Evolutionary conservation across 768 basidiomycete genomes (phyloP).

Genomic region (Phaffia tasmanica): DNA sequence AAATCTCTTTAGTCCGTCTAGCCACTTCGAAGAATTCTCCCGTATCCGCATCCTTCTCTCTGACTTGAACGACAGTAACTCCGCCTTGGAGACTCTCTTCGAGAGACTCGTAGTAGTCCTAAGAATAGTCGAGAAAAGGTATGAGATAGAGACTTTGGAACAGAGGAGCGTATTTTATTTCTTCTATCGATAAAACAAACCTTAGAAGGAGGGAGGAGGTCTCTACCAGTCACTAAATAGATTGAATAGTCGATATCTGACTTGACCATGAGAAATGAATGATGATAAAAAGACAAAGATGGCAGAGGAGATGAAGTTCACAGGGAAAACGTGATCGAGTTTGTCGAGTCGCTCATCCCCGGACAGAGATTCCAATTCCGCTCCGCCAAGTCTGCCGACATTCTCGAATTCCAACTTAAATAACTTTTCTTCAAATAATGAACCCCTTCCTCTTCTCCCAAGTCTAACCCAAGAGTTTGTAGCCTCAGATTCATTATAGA

Average conservation of each 20-base stretch:
- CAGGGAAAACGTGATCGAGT: too few species aligned
- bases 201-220: slow-evolving; percentile 63
- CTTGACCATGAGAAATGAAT: slow-evolving; percentile 8
- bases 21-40: slow-evolving; percentile 76
- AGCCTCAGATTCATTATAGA: too few species aligned
- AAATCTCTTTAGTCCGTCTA: slow-evolving; percentile 54
- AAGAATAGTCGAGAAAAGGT: slow-evolving; percentile 14
- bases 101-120: slow-evolving; percentile 61
- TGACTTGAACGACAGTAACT: slow-evolving; percentile 77
- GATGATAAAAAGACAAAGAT: too few species aligned
- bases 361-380: too few species aligned
- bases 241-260: slow-evolving; percentile 43
- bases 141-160: neutral
- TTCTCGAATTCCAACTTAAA: too few species aligned
- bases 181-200: slow-evolving; percentile 37
- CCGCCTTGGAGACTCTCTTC: slow-evolving; percentile 67
- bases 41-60: slow-evolving; percentile 75
- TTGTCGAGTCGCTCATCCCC: too few species aligned
- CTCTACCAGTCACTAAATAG: slow-evolving; percentile 77
- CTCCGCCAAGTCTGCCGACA: too few species aligned
- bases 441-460: too few species aligned
- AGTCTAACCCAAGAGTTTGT: too few species aligned
- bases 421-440: too few species aligned
- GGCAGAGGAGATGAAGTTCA: too few species aligned
- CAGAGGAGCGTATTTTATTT: neutral